phyloP scores from a whole-genome alignment of 768 basidiomycete genomes.

The Amanita inopinata region DNA sequence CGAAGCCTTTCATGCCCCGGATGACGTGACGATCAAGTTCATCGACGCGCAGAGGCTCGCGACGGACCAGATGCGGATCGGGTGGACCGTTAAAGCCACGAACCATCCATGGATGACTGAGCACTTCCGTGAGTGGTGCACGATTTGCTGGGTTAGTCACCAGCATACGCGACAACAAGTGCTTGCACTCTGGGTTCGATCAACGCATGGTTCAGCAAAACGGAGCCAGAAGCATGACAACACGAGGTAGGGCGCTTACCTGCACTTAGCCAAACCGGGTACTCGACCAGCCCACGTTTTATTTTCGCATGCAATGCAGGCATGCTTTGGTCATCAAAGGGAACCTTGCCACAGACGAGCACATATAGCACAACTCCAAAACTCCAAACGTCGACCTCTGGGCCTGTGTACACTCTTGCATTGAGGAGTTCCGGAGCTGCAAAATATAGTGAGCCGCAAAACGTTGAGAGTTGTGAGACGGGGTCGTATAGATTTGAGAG shows the following conservation, averaged over 20 bases:
- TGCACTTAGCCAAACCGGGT: constrained; percentile 92
- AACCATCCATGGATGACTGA: constrained; percentile 85
- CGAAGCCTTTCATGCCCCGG: constrained; percentile 90
- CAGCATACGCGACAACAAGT: constrained; percentile 88
- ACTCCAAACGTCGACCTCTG: constrained; percentile 98
- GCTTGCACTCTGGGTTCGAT: constrained; percentile 75
- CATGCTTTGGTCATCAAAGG: constrained; percentile 99
- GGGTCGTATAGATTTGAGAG: constrained; percentile 95
- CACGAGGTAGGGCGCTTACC: constrained; percentile 40
- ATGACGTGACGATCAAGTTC: constrained; percentile 86
- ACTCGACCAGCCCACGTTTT: constrained; percentile 94
- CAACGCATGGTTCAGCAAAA: not conserved
- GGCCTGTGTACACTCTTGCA: constrained; percentile 93
- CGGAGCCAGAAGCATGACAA: not conserved
- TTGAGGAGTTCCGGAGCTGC: constrained; percentile 97
- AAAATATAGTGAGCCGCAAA: constrained; percentile 97
- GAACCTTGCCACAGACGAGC: constrained; percentile 96
- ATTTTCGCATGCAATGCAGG: constrained; percentile 98
- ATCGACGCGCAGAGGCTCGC: constrained; percentile 81
- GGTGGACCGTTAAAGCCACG: constrained; percentile 79
- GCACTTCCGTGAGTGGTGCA: constrained; percentile 76
- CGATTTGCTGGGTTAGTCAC: constrained; percentile 86
- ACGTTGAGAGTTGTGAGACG: constrained; percentile 72
- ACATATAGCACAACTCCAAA: constrained; percentile 98
- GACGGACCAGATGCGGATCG: constrained; percentile 76